These are phyloP conservation scores for Botrytis hyacinthi DNA, from an alignment of 2,329 filamentous ascomycete genomes.

Conservation along the genomic window DNA sequence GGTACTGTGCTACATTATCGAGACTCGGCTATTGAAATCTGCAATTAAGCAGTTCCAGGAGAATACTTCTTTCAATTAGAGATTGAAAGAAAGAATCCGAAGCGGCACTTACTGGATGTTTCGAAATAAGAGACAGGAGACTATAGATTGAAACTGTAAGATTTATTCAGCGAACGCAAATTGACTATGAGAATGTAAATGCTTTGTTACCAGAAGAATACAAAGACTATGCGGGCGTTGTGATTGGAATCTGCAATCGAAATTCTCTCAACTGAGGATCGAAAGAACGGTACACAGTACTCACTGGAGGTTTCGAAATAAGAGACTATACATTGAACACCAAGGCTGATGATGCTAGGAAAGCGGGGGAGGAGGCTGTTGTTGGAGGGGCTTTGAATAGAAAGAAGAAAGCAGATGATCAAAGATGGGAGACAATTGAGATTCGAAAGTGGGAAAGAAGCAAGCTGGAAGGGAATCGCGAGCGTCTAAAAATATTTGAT, in stretches of 20 bases:
- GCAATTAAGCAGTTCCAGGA: too few species aligned
- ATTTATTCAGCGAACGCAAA: too few species aligned
- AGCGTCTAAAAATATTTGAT: background rate
- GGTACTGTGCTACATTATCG: too few species aligned
- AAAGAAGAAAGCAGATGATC: background rate
- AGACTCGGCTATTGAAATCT: too few species aligned
- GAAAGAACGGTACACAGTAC: fast-evolving
- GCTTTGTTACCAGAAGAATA: background rate
- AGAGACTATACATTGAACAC: background rate
- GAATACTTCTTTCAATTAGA: too few species aligned
- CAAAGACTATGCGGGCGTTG: background rate
- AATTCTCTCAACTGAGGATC: background rate
- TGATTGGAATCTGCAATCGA: background rate
- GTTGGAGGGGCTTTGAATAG: background rate
- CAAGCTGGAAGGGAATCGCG: background rate
- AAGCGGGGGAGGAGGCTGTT: background rate
- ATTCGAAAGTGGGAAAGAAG: background rate
- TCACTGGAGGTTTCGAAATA: background rate
- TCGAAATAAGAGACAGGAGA: too few species aligned
- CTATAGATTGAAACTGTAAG: too few species aligned
- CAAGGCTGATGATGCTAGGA: background rate
- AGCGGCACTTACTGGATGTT: too few species aligned
- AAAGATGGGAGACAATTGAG: background rate
- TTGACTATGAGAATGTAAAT: background rate
- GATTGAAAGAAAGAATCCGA: too few species aligned